A percentile compares a stretch with the other conserved stretches of the same genome.
Evolutionary conservation across 768 basidiomycete genomes (phyloP).

Genomic region (Pisolithus albus): DNA sequence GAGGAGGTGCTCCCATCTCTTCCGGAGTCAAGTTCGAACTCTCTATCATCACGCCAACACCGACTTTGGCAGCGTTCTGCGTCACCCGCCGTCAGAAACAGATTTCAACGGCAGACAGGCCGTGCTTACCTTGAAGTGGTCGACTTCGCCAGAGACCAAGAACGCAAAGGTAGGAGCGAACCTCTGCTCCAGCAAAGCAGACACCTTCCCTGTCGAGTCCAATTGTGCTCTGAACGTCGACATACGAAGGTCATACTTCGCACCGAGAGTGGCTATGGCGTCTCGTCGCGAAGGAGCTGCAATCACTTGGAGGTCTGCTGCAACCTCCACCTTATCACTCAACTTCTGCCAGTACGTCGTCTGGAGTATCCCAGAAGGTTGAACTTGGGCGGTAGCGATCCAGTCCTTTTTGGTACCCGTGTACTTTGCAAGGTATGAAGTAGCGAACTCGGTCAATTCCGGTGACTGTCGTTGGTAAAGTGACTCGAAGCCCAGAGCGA

Average conservation of each 20-base stretch:
- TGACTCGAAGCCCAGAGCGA: slow-evolving; percentile 83
- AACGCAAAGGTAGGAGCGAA: slow-evolving; percentile 95
- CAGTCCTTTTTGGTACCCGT: slow-evolving; percentile 67
- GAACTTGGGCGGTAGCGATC: slow-evolving; percentile 91
- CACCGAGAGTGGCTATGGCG: slow-evolving; percentile 88
- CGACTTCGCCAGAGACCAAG: slow-evolving; percentile 92
- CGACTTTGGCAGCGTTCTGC: slow-evolving; percentile 89
- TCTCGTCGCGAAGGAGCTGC: slow-evolving; percentile 77
- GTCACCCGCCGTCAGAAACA: neutral
- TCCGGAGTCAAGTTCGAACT: slow-evolving; percentile 72
- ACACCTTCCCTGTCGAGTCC: slow-evolving; percentile 92
- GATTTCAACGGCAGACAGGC: neutral
- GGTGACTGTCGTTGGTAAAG: slow-evolving; percentile 76
- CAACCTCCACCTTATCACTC: slow-evolving; percentile 95
- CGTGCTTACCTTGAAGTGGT: slow-evolving; percentile 85
- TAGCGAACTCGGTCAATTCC: slow-evolving; percentile 58
- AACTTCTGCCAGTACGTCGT: slow-evolving; percentile 97
- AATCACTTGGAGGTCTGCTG: slow-evolving; percentile 82
- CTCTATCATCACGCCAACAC: slow-evolving; percentile 98
- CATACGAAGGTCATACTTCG: slow-evolving; percentile 94
- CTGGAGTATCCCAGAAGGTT: slow-evolving; percentile 75
- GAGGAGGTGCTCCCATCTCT: slow-evolving; percentile 67
- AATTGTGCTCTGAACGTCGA: slow-evolving; percentile 92
- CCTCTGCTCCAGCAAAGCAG: slow-evolving; percentile 90
- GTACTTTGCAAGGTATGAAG: slow-evolving; percentile 79